phyloP scores from a whole-genome alignment of 73 alveolate genomes.

The Paramecium pentaurelia region DNA sequence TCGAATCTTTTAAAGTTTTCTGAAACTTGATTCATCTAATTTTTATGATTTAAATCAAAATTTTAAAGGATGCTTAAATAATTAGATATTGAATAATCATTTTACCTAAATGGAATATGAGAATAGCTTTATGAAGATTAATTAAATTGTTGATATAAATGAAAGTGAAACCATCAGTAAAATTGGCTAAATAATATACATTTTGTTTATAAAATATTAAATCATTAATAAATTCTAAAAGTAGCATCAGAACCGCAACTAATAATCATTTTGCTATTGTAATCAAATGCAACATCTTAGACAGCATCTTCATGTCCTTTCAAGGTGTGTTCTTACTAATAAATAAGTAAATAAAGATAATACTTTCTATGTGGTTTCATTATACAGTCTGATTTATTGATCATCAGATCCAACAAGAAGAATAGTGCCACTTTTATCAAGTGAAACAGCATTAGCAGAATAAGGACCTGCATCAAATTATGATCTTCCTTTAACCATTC shows the following conservation, averaged over 20 bases:
- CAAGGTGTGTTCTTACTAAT: slow-evolving; percentile 71
- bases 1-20: not conserved
- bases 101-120: not conserved
- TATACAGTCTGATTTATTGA: slow-evolving; percentile 78
- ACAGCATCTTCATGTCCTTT: slow-evolving; percentile 98
- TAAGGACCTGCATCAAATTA: slow-evolving; percentile 95
- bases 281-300: slow-evolving; percentile 94
- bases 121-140: not conserved
- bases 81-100: not conserved
- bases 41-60: not conserved
- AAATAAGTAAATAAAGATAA: not conserved
- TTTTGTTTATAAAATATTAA: not conserved
- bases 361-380: slow-evolving; percentile 69
- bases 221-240: slow-evolving; percentile 96
- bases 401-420: slow-evolving; percentile 95
- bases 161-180: not conserved
- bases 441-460: slow-evolving; percentile 93
- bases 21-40: not conserved
- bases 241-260: slow-evolving; percentile 97
- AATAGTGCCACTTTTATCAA: slow-evolving; percentile 93
- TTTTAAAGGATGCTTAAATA: not conserved
- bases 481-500: slow-evolving; percentile 96
- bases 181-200: not conserved
- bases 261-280: slow-evolving; percentile 83
- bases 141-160: not conserved